Base-by-base conservation (phyloP, 148 eudicot genomes). In the Vaccinium darrowii region DNA sequence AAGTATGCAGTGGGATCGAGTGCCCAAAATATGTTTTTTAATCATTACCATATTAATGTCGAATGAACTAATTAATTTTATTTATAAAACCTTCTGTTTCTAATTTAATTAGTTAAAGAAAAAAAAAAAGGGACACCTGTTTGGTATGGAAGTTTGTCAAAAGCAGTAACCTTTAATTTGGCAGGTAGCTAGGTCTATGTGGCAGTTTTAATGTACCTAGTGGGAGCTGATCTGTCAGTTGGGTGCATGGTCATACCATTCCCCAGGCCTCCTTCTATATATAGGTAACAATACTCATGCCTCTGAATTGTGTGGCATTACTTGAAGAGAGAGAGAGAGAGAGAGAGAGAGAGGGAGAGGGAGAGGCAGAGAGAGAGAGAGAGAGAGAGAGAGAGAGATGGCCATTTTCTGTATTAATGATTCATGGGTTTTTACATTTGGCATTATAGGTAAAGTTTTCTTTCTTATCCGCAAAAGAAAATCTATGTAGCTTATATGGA, bases 381-480 rank as follows among this genome's bases (percentile, higher is more conserved):
- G 33, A 69, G 62, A 69, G 63, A 51, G 51, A 52, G 33, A 21
- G 47, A 47, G 8, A 51, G 36, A 36, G 23, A 84, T 84, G 86
- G 86, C 78, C 14, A 33, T 79, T 63, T 65, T 67, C 77, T 27
- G 47, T 14, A n/a, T 14, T 52, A 72, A 83, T 30, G 53, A 54
- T n/a, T 58, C 80, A 18, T 82, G 84, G 80, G 36, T 83, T 69
- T 79, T 84, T 13, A 53, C 74, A 21, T 78, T 79, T 84, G 86
- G 86, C 25, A 58, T 84, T 67, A 30, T 84, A 79, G 86, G 86
- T 84, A 63, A 36, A 36, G 39, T 36, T 36, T 36, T 36, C 39
- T 36, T 36, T 36, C 2, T 36, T 36, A 36, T 36, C 39, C 3
- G 39, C 39, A 36, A 36, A 36, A 36, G 4, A 36, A 36, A 36